Evolutionary conservation across 2,329 filamentous ascomycete genomes (phyloP).

Genomic region (Didymella arachidicola): DNA sequence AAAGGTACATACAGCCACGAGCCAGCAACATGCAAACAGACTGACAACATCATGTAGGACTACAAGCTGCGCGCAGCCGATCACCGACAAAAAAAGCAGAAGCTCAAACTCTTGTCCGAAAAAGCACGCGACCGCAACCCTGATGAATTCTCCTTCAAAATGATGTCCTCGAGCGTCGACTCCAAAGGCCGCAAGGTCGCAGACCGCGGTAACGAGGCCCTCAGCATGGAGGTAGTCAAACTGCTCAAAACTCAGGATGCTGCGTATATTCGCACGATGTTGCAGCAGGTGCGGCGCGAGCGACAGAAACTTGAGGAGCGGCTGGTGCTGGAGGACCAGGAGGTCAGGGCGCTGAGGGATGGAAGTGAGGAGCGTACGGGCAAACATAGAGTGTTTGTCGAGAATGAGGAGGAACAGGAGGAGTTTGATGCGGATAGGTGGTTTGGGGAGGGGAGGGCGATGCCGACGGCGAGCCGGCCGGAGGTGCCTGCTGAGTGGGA

Average conservation of each 20-base stretch:
- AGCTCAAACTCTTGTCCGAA: conserved; percentile 65
- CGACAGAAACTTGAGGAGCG: conserved; percentile 58
- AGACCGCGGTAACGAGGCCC: conserved; percentile 56
- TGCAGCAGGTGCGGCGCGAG: conserved; percentile 63
- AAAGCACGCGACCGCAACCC: conserved; percentile 69
- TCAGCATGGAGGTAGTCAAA: conserved; percentile 66
- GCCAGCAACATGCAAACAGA: background rate
- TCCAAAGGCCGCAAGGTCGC: conserved; percentile 52
- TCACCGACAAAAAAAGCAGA: conserved; percentile 68
- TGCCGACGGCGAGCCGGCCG: conserved; percentile 27
- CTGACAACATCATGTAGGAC: conserved; percentile 54
- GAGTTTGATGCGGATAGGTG: conserved; percentile 52
- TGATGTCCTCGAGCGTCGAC: conserved; percentile 63
- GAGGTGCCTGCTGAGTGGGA: conserved; percentile 38
- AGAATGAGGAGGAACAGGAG: conserved; percentile 51
- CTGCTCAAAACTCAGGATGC: conserved; percentile 71
- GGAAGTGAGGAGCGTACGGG: conserved; percentile 35
- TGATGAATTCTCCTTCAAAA: conserved; percentile 71
- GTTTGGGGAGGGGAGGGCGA: conserved; percentile 48
- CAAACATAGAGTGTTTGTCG: conserved; percentile 52
- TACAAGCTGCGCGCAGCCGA: conserved; percentile 71
- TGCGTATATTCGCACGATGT: conserved; percentile 66
- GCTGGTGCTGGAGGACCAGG: conserved; percentile 48
- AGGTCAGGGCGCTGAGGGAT: conserved; percentile 51
- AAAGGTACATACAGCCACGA: conserved; percentile 60